Evolutionary conservation across 2,329 filamentous ascomycete species (phyloP).

Genomic region (Trichoderma polysporum): DNA sequence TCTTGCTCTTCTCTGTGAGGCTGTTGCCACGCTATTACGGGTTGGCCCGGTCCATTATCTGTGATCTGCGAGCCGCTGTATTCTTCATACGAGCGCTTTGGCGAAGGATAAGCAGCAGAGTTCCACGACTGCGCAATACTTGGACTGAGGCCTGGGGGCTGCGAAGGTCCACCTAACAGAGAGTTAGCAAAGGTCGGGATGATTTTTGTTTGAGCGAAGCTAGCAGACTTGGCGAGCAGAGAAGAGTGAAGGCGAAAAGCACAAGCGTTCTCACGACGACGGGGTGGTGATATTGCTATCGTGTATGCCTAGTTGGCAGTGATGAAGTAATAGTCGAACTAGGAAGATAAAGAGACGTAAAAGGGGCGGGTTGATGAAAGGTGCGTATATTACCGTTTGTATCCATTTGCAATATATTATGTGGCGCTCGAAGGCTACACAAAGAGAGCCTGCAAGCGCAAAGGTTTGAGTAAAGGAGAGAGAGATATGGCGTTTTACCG

Average conservation of each 20-base stretch:
- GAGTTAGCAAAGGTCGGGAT: neutral
- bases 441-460: slow-evolving; percentile 7
- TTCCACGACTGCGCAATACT: slow-evolving; percentile 41
- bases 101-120: slow-evolving; percentile 42
- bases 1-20: slow-evolving; percentile 27
- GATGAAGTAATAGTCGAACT: too few relatives aligned
- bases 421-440: slow-evolving; percentile 8
- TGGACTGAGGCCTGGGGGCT: slow-evolving; percentile 22
- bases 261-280: neutral
- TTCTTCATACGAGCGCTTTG: slow-evolving; percentile 33
- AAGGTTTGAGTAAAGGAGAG: neutral
- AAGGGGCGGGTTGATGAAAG: neutral
- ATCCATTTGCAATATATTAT: slow-evolving; percentile 31
- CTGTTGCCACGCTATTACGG: slow-evolving; percentile 26
- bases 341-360: neutral
- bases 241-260: neutral
- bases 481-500: slow-evolving; percentile 13
- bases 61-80: slow-evolving; percentile 30
- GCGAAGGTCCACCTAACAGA: slow-evolving; percentile 31
- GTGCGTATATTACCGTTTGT: slow-evolving; percentile 30
- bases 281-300: neutral
- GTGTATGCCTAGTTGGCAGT: slow-evolving; percentile 13
- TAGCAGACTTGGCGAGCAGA: neutral
- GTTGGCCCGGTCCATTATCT: slow-evolving; percentile 29
- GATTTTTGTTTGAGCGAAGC: neutral